These are phyloP conservation scores for Metarhizium robertsii DNA, from an alignment of 2,329 filamentous ascomycete genomes.

Conservation along the genomic window DNA sequence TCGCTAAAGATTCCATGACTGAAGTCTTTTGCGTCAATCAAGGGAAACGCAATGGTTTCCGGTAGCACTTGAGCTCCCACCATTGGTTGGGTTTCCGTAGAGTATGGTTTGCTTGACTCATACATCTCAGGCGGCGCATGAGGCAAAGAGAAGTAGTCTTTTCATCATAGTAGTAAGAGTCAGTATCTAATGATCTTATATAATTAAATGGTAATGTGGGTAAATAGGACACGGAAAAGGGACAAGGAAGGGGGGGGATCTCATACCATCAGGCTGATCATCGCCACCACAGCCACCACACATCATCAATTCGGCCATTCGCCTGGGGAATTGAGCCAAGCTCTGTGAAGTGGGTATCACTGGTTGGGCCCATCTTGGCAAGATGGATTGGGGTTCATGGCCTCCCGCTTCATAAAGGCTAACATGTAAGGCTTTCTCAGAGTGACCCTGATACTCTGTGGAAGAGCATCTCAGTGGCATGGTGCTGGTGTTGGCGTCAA, in stretches of 20 bases:
- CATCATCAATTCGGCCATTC: conserved; percentile 20
- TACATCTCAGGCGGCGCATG: conserved; percentile 16
- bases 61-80: background rate
- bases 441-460: background rate
- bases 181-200: background rate
- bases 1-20: background rate
- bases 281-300: conserved; percentile 24
- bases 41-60: background rate
- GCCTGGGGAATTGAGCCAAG: conserved; percentile 16
- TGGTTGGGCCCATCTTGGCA: conserved; percentile 14
- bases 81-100: conserved; percentile 2
- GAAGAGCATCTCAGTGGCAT: conserved; percentile 20
- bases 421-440: background rate
- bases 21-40: background rate
- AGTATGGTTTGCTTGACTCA: conserved; percentile 22
- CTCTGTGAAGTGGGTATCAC: conserved; percentile 14
- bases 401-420: background rate
- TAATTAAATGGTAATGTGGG: background rate
- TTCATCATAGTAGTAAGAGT: background rate
- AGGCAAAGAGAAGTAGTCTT: conserved; percentile 26
- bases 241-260: background rate
- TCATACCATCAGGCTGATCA: conserved; percentile 22
- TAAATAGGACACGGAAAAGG: background rate
- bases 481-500: conserved; percentile 16
- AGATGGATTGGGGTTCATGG: conserved; percentile 11